Percentiles rank a stretch among this genome's conserved stretches.
These are phyloP conservation scores for Penicillium expansum DNA, from an alignment of 2,329 filamentous ascomycete species.

Conservation along the genomic window DNA sequence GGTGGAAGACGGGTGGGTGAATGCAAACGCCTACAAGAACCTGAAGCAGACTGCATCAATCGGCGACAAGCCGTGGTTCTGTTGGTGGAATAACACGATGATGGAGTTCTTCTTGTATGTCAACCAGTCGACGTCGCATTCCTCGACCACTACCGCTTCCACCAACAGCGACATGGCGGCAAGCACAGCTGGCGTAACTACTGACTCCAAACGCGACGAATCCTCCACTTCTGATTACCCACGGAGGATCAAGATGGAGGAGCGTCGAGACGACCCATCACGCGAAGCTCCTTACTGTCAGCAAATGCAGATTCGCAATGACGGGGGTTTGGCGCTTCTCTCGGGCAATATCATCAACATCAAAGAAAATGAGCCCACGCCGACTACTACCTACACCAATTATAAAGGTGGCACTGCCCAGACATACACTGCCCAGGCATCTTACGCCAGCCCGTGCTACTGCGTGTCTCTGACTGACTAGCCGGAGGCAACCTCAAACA, in stretches of 20 bases:
- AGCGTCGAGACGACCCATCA: conserved; percentile 53
- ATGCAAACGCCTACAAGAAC: conserved; percentile 22
- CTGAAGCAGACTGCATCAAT: conserved; percentile 46
- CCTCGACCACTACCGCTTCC: conserved; percentile 21
- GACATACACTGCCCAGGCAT: conserved; percentile 37
- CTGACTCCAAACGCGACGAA: conserved; percentile 12
- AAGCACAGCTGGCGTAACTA: conserved; percentile 18
- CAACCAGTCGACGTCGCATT: conserved; percentile 47
- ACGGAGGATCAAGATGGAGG: conserved; percentile 63
- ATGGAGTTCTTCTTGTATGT: conserved; percentile 67
- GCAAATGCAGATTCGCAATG: conserved; percentile 59
- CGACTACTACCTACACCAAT: conserved; percentile 34
- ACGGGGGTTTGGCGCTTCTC: conserved; percentile 43
- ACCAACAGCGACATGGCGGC: conserved; percentile 18
- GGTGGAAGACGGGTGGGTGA: conserved; percentile 21
- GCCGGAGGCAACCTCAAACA: conserved; percentile 17
- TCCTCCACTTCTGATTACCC: conserved; percentile 44
- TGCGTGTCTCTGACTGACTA: conserved; percentile 38
- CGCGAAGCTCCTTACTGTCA: conserved; percentile 58
- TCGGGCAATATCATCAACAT: conserved; percentile 32
- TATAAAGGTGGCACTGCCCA: conserved; percentile 25
- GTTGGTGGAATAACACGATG: conserved; percentile 66
- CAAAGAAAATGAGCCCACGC: conserved; percentile 36
- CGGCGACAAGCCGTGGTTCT: conserved; percentile 67
- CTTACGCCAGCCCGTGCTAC: conserved; percentile 37